Base-by-base conservation (phyloP, 495 filamentous ascomycete genomes). In the Penicillium coffeae region DNA sequence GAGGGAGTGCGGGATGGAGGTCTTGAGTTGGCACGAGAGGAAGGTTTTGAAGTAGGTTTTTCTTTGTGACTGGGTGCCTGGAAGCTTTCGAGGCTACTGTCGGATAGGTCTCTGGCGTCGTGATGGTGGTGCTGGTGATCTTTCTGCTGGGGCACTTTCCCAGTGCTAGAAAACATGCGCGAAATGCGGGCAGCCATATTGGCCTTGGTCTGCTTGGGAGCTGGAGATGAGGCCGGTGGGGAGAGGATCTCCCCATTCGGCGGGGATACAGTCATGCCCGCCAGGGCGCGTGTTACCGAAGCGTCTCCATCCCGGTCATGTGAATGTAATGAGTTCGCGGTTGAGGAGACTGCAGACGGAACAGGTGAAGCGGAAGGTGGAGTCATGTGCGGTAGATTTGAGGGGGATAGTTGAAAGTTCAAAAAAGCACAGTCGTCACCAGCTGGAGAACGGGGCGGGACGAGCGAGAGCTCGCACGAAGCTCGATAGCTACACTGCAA, bases 181-280 rank as follows among this genome's bases (percentile, higher is more conserved):
- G 78, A 77, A 32, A 84, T 51, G 32, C 81, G 79, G 55, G 76
- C 62, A 36, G 78, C 77, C 72, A 83, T 79, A 21, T 73, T 79
- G 3, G 75, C 68, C 61, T 66, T 80, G 36, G 74, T 59, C 7
- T 66, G 55, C 48, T 72, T 69, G 34, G 66, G 48, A 52, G 68
- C 51, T 14, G 63, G 58, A 30, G 69, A 70, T 25, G 58, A 45
- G 33, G 58, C 43, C 18, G 43, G 38, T 43, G 65, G 59, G 42
- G 63, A 59, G 6, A 47, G 46, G 36, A 16, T 25, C 9, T 73
- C 68, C 57, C 69, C 69, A 49, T 70, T 71, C 42, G 54, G 43
- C 38, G 56, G 61, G 62, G 70, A 70, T 58, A 73, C 54, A 50
- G 67, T 64, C 61, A 74, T 70, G 69, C 67, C 72, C 65, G 68